Evolutionary conservation across 2,329 filamentous ascomycete species (phyloP).

Genomic region (Sporothrix euskadiensis): DNA sequence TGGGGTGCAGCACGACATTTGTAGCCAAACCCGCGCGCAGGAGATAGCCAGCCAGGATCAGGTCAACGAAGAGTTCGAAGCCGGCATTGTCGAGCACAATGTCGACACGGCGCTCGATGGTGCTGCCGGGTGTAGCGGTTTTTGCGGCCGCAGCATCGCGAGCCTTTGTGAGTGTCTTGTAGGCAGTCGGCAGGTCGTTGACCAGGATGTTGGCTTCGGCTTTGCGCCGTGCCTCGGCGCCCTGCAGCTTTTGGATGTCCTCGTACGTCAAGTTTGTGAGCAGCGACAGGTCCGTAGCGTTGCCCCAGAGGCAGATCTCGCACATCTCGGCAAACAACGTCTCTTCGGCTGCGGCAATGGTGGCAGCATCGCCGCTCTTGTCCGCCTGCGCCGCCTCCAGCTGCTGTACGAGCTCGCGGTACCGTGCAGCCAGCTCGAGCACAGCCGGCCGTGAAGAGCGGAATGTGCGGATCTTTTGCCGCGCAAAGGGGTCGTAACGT

Average conservation of each 20-base stretch:
- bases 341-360: conserved; percentile 63
- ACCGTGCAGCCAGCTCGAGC: conserved; percentile 47
- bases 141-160: conserved; percentile 32
- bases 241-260: conserved; percentile 95
- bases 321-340: conserved; percentile 88
- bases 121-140: background rate
- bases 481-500: conserved; percentile 82
- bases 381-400: conserved; percentile 54
- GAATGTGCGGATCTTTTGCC: conserved; percentile 90
- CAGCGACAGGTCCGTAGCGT: conserved; percentile 90
- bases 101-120: conserved; percentile 72
- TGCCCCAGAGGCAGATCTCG: conserved; percentile 96
- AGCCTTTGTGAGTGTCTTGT: conserved; percentile 35
- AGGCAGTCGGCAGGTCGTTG: conserved; percentile 67
- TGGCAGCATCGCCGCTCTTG: conserved; percentile 54
- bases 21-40: conserved; percentile 83
- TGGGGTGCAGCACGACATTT: conserved; percentile 83
- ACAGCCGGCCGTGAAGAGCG: conserved; percentile 78
- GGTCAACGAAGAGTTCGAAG: conserved; percentile 94
- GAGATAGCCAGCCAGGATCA: conserved; percentile 88
- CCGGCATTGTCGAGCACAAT: conserved; percentile 97
- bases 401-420: conserved; percentile 63
- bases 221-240: conserved; percentile 78
- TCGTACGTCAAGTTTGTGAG: conserved; percentile 89
- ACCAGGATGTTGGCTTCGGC: conserved; percentile 89